Evolutionary conservation across 148 eudicot species (phyloP).

Genomic region (Salicornia ramosissima): DNA sequence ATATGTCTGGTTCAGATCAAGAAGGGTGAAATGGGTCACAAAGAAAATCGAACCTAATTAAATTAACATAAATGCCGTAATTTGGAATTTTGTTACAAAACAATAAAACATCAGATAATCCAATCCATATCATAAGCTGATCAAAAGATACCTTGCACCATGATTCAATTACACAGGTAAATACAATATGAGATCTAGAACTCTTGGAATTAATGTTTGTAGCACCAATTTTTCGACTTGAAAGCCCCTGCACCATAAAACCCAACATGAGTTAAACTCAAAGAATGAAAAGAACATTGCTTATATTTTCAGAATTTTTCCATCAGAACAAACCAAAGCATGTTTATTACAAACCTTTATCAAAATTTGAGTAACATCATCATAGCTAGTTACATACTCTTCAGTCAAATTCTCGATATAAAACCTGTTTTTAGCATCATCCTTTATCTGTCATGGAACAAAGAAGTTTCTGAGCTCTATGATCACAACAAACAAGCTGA

Average conservation of each 20-base stretch:
- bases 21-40: background rate
- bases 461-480: conserved; percentile 1
- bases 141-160: conserved; percentile 80
- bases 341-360: conserved; percentile 49
- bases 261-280: conserved; percentile 8
- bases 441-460: conserved; percentile 58
- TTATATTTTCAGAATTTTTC: too few species aligned
- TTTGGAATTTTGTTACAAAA: background rate
- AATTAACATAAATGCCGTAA: background rate
- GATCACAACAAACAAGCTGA: conserved; percentile 5
- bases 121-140: background rate
- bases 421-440: conserved; percentile 74
- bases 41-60: background rate
- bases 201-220: conserved; percentile 78
- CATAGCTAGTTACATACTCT: conserved; percentile 80
- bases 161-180: conserved; percentile 84
- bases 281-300: too few species aligned
- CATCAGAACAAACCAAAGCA: background rate
- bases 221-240: conserved; percentile 76
- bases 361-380: conserved; percentile 78
- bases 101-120: background rate
- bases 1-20: background rate
- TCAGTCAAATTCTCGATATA: conserved; percentile 89
- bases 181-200: conserved; percentile 83
- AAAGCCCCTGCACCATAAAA: conserved; percentile 68